phyloP scores from a whole-genome alignment of 371 early-diverging fungal genomes.

The Apophysomyces sp. region DNA sequence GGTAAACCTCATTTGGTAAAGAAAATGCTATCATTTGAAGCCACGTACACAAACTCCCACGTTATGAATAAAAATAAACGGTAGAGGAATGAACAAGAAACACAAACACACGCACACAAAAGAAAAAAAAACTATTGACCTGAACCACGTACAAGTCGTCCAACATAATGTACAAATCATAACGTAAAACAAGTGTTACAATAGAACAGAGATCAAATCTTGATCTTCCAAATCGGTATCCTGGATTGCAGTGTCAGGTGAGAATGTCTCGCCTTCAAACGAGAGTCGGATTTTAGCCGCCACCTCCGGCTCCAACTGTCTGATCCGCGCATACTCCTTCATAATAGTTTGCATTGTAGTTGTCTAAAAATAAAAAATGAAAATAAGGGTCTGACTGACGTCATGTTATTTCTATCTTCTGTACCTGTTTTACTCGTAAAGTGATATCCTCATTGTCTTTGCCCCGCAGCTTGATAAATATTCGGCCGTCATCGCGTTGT shows the following conservation, averaged over 20 bases:
- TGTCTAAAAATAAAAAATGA: too few species aligned
- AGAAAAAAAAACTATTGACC: neutral
- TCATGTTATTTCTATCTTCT: neutral
- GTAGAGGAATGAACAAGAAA: too few species aligned
- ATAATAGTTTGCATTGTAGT: slow-evolving; percentile 3
- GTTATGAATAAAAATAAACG: too few species aligned
- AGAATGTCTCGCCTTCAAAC: slow-evolving; percentile 37
- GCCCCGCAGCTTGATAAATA: slow-evolving; percentile 29
- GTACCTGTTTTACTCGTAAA: slow-evolving; percentile 35
- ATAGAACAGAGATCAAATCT: slow-evolving; percentile 34
- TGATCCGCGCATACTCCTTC: slow-evolving; percentile 4
- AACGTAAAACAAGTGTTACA: neutral
- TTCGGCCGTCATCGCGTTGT: slow-evolving; percentile 7
- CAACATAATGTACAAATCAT: too few species aligned
- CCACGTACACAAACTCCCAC: too few species aligned
- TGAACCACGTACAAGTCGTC: too few species aligned
- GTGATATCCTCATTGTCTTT: slow-evolving; percentile 27
- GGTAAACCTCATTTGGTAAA: too few species aligned
- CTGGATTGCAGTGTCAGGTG: slow-evolving; percentile 16
- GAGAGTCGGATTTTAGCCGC: slow-evolving; percentile 17
- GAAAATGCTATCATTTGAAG: too few species aligned
- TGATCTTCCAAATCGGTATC: slow-evolving; percentile 41
- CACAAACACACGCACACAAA: too few species aligned
- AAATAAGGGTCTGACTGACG: too few species aligned
- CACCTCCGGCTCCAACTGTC: slow-evolving; percentile 1